A percentile compares a stretch with the other conserved stretches of the same genome.
Evolutionary conservation across 1,284 basidiomycete species (phyloP).

Genomic region (Kalmanozyma brasiliensis): DNA sequence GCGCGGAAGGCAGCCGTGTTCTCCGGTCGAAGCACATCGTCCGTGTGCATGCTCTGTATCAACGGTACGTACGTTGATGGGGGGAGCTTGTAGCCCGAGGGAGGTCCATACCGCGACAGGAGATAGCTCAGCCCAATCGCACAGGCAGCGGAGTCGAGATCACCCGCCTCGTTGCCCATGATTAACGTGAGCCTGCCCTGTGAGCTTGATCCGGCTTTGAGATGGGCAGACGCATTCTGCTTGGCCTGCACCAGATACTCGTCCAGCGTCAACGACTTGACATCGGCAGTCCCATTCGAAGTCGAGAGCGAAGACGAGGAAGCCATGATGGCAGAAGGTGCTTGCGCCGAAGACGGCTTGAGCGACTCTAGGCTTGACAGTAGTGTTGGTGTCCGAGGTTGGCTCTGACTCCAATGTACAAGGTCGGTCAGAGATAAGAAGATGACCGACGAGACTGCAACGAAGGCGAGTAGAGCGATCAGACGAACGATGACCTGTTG

Average conservation of each 20-base stretch:
- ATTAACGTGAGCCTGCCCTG: constrained; percentile 44
- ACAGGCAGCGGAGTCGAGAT: constrained; percentile 63
- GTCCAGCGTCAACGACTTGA: constrained; percentile 11
- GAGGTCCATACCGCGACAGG: constrained; percentile 42
- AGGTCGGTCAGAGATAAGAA: constrained; percentile 33
- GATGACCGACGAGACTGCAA: constrained; percentile 34
- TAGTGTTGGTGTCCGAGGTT: constrained; percentile 1
- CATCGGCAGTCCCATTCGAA: background rate
- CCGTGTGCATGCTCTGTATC: constrained; percentile 76
- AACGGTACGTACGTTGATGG: constrained; percentile 74
- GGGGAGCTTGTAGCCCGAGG: constrained; percentile 20
- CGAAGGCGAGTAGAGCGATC: constrained; percentile 24
- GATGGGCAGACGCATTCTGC: constrained; percentile 26
- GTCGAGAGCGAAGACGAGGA: background rate
- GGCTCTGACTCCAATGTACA: constrained; percentile 19
- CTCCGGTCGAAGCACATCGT: constrained; percentile 84
- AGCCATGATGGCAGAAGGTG: background rate
- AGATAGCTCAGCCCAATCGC: constrained; percentile 61
- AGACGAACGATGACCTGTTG: constrained; percentile 28
- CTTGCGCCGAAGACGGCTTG: background rate
- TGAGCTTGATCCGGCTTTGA: constrained; percentile 14
- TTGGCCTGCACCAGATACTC: constrained; percentile 27
- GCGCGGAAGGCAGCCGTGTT: constrained; percentile 71
- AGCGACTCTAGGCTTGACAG: background rate
- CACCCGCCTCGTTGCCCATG: constrained; percentile 66